Base-by-base conservation (phyloP, 495 filamentous ascomycete genomes). In the Tuber melanosporum region DNA sequence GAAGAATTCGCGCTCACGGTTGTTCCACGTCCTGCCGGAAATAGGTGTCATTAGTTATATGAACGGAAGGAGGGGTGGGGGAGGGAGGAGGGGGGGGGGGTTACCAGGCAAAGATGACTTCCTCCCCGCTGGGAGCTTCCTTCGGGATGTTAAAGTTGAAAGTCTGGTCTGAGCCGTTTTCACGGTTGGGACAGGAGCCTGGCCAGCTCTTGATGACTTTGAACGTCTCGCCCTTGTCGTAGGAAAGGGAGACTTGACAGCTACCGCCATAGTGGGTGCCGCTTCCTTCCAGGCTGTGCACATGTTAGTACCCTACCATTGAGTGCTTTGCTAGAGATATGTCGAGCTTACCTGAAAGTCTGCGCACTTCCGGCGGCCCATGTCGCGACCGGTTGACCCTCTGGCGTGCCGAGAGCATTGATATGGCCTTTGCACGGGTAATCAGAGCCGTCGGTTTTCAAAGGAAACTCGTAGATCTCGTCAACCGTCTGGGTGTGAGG, bases 391-490 rank as follows among this genome's bases (percentile, higher is more conserved):
- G 85, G 74, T 49, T 81, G 76, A 70, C 85, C 87, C 62, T 87
- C 85, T 8, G 85, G 49, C 22, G 85, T 87, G 6, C 85, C 86
- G 47, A 90, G 70, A 41, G 87, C 85, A 41, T 84, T 84, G 42
- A 89, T 88, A 83, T 91, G 90, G 32, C 89, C 88, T 85, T 91
- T 91, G 86, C 91, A 92, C 9, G 90, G 89, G 80, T 87, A 92
- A 82, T 91, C 84, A 41, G 85, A 85, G 20, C 87, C 87, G 72
- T 83, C 82, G 6, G 73, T 71, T 44, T 84, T 84, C 74, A 91
- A 86, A 32, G 91, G 90, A 15, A 85, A 83, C 22, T 79, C 77
- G 39, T 73, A 77, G 14, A n/a, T 32, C 1, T 22, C 41, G n/a
- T 79, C 75, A 26, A 74, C 57, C 14, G 87, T 85, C 47, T 73